These are phyloP conservation scores for Torulaspora quercuum DNA, from an alignment of 805 yeast genomes.

Conservation along the genomic window DNA sequence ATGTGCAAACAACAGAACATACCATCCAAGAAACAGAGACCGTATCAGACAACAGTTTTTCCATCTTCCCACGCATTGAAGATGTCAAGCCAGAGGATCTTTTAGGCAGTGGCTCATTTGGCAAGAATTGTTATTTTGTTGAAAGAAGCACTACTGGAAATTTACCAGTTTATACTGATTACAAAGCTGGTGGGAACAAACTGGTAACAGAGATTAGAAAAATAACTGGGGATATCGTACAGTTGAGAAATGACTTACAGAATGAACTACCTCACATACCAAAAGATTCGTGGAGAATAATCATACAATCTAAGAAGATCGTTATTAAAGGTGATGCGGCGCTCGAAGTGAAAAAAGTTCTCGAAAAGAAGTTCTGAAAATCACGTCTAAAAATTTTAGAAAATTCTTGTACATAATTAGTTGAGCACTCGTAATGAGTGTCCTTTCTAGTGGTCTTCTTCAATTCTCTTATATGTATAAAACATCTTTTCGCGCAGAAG, in stretches of 20 bases:
- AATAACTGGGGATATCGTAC: slow-evolving; percentile 63
- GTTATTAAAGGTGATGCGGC: slow-evolving; percentile 49
- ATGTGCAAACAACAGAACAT: neutral
- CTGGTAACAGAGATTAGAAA: slow-evolving; percentile 71
- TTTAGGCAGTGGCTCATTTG: slow-evolving; percentile 26
- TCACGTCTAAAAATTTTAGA: neutral
- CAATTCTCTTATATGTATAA: slow-evolving; percentile 28
- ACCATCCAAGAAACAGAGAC: neutral
- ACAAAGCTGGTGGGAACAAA: slow-evolving; percentile 53
- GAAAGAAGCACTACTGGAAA: slow-evolving; percentile 58
- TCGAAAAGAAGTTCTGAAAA: slow-evolving; percentile 20
- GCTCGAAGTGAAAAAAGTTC: slow-evolving; percentile 35
- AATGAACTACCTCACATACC: slow-evolving; percentile 47
- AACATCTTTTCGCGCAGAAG: slow-evolving; percentile 29
- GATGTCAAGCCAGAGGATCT: slow-evolving; percentile 35
- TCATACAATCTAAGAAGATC: slow-evolving; percentile 51
- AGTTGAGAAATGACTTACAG: slow-evolving; percentile 64
- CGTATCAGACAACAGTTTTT: slow-evolving; percentile 6
- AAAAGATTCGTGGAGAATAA: slow-evolving; percentile 45
- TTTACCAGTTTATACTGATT: slow-evolving; percentile 76
- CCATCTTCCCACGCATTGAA: slow-evolving; percentile 30
- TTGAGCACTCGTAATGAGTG: slow-evolving; percentile 9
- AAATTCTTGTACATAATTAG: slow-evolving; percentile 17
- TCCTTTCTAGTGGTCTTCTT: neutral
- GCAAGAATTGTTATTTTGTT: slow-evolving; percentile 35